Evolutionary conservation across 768 basidiomycete species (phyloP).

Genomic region (Serendipita vermifera): DNA sequence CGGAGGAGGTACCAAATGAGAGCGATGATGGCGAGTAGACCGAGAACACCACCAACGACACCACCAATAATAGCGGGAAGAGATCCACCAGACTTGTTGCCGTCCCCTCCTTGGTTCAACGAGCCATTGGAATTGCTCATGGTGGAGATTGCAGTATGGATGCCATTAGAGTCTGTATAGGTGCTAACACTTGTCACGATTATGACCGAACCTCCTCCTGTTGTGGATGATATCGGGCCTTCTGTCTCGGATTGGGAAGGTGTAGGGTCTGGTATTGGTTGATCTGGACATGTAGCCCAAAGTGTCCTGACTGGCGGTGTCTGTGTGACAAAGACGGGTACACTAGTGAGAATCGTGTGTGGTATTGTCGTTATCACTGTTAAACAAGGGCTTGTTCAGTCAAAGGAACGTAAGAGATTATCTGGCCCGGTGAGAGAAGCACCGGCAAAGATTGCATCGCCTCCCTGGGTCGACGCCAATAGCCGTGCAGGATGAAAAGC

Average conservation of each 20-base stretch:
- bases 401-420: background rate
- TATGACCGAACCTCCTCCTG: background rate
- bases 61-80: conserved; percentile 2
- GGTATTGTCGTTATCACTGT: background rate
- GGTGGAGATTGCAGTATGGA: background rate
- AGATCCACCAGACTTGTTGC: background rate
- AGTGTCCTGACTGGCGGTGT: background rate
- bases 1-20: background rate
- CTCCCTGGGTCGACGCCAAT: background rate
- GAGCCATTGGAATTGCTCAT: background rate
- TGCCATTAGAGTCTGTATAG: background rate
- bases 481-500: background rate
- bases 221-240: background rate
- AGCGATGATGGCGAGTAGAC: background rate
- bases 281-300: background rate
- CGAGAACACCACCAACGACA: background rate
- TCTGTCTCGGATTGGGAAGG: too few species aligned
- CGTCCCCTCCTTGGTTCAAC: background rate
- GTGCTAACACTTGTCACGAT: background rate
- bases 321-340: background rate
- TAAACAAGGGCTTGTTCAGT: background rate
- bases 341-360: background rate
- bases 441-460: background rate
- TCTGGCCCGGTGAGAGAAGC: background rate
- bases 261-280: background rate